Evolutionary conservation across 192 early-diverging fungal species (phyloP).

Genomic region (Coemansia umbellata): DNA sequence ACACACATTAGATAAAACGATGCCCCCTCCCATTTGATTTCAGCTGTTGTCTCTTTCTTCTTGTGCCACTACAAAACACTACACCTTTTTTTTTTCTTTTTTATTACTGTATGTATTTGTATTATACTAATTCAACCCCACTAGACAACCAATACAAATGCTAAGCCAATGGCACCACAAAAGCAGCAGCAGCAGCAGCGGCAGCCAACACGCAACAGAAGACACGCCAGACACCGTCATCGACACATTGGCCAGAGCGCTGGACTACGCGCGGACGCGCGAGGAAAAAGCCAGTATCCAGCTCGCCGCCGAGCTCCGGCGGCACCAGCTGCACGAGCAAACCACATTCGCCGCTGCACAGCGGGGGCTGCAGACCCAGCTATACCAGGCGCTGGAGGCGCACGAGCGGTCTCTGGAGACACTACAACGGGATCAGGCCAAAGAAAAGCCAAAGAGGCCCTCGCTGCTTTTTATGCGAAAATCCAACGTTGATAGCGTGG

Average conservation of each 20-base stretch:
- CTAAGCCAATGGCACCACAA: not conserved
- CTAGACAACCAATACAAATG: too few species aligned
- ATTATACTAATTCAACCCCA: not conserved
- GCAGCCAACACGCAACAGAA: not conserved
- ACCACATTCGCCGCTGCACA: not conserved
- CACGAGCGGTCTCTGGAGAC: not conserved
- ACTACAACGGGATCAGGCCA: not conserved
- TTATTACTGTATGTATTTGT: not conserved
- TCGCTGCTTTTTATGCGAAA: too few species aligned
- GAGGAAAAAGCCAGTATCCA: constrained; percentile 4
- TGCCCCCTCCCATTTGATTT: not conserved
- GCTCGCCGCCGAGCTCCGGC: not conserved
- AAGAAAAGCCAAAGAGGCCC: too few species aligned
- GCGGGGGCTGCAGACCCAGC: not conserved
- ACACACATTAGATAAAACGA: too few species aligned
- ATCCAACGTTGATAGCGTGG: too few species aligned
- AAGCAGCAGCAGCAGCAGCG: not conserved
- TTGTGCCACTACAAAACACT: not conserved
- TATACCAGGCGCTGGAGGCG: not conserved
- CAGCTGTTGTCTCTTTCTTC: not conserved
- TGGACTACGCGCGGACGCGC: not conserved
- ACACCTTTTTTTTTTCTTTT: not conserved
- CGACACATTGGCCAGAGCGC: not conserved
- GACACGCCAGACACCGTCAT: not conserved
- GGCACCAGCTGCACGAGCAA: not conserved